Evolutionary conservation across 2,329 filamentous ascomycete genomes (phyloP), one percentile per base, ranked within the genome.

Genomic region (Cordyceps tenuipes): DNA sequence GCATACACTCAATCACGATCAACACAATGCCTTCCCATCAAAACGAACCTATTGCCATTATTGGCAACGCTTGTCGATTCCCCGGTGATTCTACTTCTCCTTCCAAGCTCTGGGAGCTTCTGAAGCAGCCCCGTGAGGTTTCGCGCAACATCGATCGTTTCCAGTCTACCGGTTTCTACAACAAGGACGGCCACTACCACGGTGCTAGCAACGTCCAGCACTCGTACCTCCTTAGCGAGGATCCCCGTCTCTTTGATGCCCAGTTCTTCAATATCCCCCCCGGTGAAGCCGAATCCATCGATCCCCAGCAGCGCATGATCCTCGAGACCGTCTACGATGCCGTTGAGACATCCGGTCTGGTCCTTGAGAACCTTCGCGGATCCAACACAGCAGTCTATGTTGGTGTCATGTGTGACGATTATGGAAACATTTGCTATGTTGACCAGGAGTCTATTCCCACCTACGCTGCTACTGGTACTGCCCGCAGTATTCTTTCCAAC

Each of bases 301-400:
- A 73, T 60, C 71, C 71, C 9, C 69, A 71, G 55, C 71, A 72
- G 47, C 66, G 71, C 4, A 36, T 69, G 3, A 63, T 72, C 1
- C 64, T 73, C 3, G 74, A 76, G 59, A 69, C 67, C 0, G 68
- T 72, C 3, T 76, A 74, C 36, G 73, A 76, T 51, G 65, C 64
- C 10, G 31, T 64, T 9, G 65, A 67, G 39, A 57, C 59, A 3
- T 62, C 69, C 0, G 75, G 74, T 21, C 47, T 71, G 0, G 61
- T 69, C 1, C 60, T 75, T 6, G 66, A 72, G 1, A 34, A 63
- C 3, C 57, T 72, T 15, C 53, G 49, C 1, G 65, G 65, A 1
- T 43, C 54, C 1, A 44, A 61, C 9, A 67, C 63, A 21, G 69
- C 61, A n/a, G 70, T 67, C 7, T 73, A 65, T 46, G 65, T 64